These are phyloP conservation scores for Tilletiopsis washingtonensis DNA, from an alignment of 1,284 basidiomycete genomes.

Conservation along the genomic window DNA sequence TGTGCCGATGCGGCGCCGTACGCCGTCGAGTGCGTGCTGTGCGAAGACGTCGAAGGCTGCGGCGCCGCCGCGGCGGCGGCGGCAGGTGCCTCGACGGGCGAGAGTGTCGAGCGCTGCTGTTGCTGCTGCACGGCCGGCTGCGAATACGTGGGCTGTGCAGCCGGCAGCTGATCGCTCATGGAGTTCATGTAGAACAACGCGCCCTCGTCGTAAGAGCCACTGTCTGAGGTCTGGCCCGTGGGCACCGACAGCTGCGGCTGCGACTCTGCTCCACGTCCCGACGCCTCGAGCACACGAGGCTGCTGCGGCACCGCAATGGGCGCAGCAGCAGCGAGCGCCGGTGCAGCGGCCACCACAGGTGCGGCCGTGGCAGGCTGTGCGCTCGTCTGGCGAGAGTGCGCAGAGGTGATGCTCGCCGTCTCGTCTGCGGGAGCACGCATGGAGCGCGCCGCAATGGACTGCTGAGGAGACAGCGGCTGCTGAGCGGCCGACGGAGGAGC, in stretches of 20 bases:
- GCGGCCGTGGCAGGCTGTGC: no score
- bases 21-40: slow-evolving; percentile 15
- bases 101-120: background rate
- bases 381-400: no score
- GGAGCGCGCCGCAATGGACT: no score
- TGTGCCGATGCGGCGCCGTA: slow-evolving; percentile 2
- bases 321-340: no score
- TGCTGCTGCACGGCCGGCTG: background rate
- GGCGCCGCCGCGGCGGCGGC: background rate
- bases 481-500: no score
- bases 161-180: slow-evolving; percentile 37
- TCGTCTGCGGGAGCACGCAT: no score
- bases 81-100: no score
- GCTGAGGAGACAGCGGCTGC: no score
- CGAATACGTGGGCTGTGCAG: slow-evolving; percentile 3
- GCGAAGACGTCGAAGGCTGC: slow-evolving; percentile 6
- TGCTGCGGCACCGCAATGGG: background rate
- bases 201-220: slow-evolving; percentile 28
- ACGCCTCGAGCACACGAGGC: slow-evolving; percentile 4
- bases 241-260: background rate
- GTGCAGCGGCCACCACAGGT: no score
- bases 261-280: slow-evolving; percentile 11
- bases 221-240: background rate
- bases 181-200: slow-evolving; percentile 38
- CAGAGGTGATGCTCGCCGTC: no score